Evolutionary conservation across 257 asterid species (phyloP).

Genomic region (Solanum bukasovii): DNA sequence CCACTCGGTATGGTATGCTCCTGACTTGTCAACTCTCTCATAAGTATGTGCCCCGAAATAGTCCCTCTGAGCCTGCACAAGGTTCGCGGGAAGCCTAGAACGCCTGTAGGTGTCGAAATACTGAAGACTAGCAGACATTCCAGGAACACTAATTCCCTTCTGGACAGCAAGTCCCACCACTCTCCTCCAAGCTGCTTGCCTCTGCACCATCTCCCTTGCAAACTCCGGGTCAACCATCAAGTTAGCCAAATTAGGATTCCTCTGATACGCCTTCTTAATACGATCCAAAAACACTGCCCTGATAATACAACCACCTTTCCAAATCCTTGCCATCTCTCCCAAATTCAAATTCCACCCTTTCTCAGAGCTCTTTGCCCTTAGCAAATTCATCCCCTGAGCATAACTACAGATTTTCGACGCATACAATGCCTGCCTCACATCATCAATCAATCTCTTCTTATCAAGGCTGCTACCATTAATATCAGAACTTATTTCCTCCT

Average conservation of each 20-base stretch:
- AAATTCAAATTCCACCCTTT: conserved; percentile 83
- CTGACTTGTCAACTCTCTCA: conserved; percentile 61
- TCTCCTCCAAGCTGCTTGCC: conserved; percentile 90
- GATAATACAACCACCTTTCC: conserved; percentile 97
- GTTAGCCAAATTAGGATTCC: conserved; percentile 64
- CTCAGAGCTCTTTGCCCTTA: conserved; percentile 78
- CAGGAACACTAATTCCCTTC: conserved; percentile 72
- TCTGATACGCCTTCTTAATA: conserved; percentile 82
- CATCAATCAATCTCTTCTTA: conserved; percentile 73
- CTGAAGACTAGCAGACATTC: conserved; percentile 89
- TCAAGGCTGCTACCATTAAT: conserved; percentile 30
- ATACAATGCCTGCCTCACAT: conserved; percentile 90
- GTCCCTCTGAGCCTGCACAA: conserved; percentile 96
- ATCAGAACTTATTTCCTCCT: conserved; percentile 28
- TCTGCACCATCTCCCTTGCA: conserved; percentile 91
- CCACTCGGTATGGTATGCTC: conserved; percentile 90
- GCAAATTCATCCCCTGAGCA: conserved; percentile 91
- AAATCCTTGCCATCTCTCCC: conserved; percentile 83
- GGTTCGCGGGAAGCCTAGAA: conserved; percentile 76
- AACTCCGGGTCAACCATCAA: conserved; percentile 82
- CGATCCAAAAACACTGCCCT: conserved; percentile 92
- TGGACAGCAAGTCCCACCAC: conserved; percentile 72
- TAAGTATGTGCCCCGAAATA: conserved; percentile 94
- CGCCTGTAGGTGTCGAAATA: conserved; percentile 86
- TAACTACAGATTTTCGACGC: conserved; percentile 91